Base-by-base conservation (phyloP, 768 basidiomycete genomes). In the Tulasnella sp. region DNA sequence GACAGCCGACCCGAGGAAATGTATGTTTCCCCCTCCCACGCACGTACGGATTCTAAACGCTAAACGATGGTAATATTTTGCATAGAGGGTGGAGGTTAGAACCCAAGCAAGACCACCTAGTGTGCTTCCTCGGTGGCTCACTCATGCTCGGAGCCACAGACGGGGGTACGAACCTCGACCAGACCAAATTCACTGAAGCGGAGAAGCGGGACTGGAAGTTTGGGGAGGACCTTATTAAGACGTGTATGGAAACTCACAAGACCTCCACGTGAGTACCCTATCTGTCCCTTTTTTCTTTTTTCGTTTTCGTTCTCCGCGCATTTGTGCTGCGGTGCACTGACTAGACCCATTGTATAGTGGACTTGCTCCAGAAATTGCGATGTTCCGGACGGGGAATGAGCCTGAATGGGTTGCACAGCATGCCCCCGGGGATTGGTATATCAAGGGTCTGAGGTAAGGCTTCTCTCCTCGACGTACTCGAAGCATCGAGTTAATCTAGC, bases 91-190 rank as follows among this genome's bases (percentile, higher is more conserved):
- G 87, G 88, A 76, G 77, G 14, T 71, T 86, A 29, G 74, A 75
- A 6, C 86, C 86, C 6, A 94, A 96, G 67, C 93, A 97, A 72
- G 93, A 98, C 66, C 93, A 96, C 67, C 78, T 98, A 31, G 91
- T 87, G 2, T 97, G 93, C 70, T 98, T 96, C 79, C 72, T 98
- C 31, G 90, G 84, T n/a, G 93, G 91, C 2, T 87, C 87, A 0
- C 77, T 98, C 55, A 81, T 98, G 75, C 78, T 98, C 2, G 91
- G 93, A 14, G 86, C 89, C 11, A 87, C 86, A 1, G 83, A 84
- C 6, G 76, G 83, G 0, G 69, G 68, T 3, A 67, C 74, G 8
- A n/a, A 37, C 27, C 46, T 57, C n/a, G 27, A 32, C 31, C 55
- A 25, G 6, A 67, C 84, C 32, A 87, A 87, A 9, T 87, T 88